phyloP scores from a whole-genome alignment of 2,329 filamentous ascomycete species.

The Aspergillus sp. region DNA sequence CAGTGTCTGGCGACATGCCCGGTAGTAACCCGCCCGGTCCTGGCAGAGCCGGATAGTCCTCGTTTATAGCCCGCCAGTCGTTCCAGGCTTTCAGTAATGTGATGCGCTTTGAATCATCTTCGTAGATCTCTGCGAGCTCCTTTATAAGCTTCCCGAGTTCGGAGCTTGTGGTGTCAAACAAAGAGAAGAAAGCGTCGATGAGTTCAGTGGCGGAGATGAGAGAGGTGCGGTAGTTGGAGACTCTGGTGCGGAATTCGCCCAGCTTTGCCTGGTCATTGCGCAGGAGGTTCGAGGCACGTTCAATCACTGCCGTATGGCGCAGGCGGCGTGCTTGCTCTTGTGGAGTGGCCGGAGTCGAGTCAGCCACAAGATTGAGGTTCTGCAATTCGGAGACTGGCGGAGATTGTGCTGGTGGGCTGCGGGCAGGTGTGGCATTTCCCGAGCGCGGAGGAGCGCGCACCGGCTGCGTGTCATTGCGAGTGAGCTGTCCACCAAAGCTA shows the following conservation, averaged over 20 bases:
- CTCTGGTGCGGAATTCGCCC: slow-evolving; percentile 65
- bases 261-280: slow-evolving; percentile 71
- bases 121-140: slow-evolving; percentile 87
- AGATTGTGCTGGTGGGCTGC: slow-evolving; percentile 19
- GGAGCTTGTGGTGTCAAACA: slow-evolving; percentile 74
- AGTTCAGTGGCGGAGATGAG: slow-evolving; percentile 66
- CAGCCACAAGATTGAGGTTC: slow-evolving; percentile 43
- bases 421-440: slow-evolving; percentile 20
- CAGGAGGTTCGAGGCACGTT: slow-evolving; percentile 74
- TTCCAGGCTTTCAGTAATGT: slow-evolving; percentile 78
- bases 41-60: slow-evolving; percentile 87
- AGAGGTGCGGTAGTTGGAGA: slow-evolving; percentile 70
- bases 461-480: slow-evolving; percentile 43
- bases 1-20: slow-evolving; percentile 38
- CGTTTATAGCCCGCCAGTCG: slow-evolving; percentile 91
- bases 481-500: slow-evolving; percentile 79
- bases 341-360: slow-evolving; percentile 49
- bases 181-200: slow-evolving; percentile 77
- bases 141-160: slow-evolving; percentile 84
- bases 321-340: slow-evolving; percentile 75
- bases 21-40: slow-evolving; percentile 64
- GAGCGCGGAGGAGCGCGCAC: slow-evolving; percentile 41
- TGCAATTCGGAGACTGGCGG: slow-evolving; percentile 40
- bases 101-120: slow-evolving; percentile 68
- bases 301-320: slow-evolving; percentile 76